These are phyloP conservation scores for Dioszegia aurantiaca DNA, from an alignment of 768 basidiomycete genomes.

Conservation along the genomic window DNA sequence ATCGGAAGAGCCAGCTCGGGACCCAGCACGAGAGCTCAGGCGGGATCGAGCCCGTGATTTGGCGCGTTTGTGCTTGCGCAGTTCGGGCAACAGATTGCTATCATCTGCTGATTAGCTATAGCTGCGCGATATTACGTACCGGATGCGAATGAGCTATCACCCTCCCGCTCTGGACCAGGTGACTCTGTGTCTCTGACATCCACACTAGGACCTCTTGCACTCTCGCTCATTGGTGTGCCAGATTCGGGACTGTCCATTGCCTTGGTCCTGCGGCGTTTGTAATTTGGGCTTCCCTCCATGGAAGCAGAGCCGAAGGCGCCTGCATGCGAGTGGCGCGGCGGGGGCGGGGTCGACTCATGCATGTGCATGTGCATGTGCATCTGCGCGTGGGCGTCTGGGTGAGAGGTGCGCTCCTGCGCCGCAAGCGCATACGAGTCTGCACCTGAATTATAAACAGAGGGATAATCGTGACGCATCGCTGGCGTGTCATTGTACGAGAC, in stretches of 20 bases:
- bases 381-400: background rate
- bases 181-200: constrained; percentile 12
- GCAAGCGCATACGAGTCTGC: constrained; percentile 3
- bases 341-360: background rate
- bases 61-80: constrained; percentile 1
- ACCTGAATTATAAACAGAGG: background rate
- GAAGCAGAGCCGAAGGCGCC: constrained; percentile 1
- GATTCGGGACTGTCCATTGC: constrained; percentile 8
- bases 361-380: background rate
- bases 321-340: background rate
- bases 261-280: constrained; percentile 62
- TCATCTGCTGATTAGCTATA: constrained; percentile 12
- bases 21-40: constrained; percentile 5
- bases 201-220: constrained; percentile 19
- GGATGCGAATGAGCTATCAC: constrained; percentile 10
- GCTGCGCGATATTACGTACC: constrained; percentile 1
- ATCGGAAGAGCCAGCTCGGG: constrained; percentile 6
- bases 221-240: constrained; percentile 22
- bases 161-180: background rate
- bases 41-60: constrained; percentile 3
- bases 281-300: constrained; percentile 77
- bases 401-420: constrained; percentile 2
- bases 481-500: constrained; percentile 7
- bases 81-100: constrained; percentile 1
- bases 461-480: background rate